Percentiles rank a stretch among this genome's conserved stretches.
phyloP scores from a whole-genome alignment of 257 asterid genomes.

The Solanum sparsipilum region DNA sequence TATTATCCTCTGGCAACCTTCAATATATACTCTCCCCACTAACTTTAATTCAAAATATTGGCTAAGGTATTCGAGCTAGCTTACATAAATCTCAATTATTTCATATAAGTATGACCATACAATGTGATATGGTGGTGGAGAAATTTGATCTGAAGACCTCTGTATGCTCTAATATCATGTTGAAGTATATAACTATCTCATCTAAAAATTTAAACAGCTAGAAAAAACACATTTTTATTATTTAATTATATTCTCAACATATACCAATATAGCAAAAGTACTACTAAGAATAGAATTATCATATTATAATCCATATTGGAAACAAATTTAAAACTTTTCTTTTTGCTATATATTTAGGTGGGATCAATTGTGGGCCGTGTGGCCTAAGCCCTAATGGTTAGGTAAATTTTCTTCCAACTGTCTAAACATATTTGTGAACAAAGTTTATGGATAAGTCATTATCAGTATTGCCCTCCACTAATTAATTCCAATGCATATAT shows the following conservation, averaged over 20 bases:
- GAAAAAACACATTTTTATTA: no score
- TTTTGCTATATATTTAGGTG: neutral
- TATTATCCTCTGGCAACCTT: neutral
- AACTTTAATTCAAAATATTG: neutral
- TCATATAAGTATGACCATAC: neutral
- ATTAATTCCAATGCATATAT: neutral
- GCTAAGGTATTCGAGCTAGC: neutral
- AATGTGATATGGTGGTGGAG: no score
- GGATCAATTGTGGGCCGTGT: neutral
- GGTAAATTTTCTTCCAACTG: neutral
- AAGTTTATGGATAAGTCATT: neutral
- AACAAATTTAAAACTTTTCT: no score
- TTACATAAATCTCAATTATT: no score
- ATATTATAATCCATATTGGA: no score
- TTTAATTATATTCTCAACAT: no score
- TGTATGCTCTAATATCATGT: fast-evolving
- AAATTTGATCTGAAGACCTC: no score
- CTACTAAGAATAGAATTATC: neutral
- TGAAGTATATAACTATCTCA: no score
- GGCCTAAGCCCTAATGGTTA: neutral
- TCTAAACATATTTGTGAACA: neutral
- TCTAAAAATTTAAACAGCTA: no score
- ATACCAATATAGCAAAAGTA: neutral
- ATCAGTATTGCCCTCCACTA: neutral
- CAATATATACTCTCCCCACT: no score